Base-by-base conservation (phyloP, 2,329 filamentous ascomycete species). In the Stemphylium lycopersici region DNA sequence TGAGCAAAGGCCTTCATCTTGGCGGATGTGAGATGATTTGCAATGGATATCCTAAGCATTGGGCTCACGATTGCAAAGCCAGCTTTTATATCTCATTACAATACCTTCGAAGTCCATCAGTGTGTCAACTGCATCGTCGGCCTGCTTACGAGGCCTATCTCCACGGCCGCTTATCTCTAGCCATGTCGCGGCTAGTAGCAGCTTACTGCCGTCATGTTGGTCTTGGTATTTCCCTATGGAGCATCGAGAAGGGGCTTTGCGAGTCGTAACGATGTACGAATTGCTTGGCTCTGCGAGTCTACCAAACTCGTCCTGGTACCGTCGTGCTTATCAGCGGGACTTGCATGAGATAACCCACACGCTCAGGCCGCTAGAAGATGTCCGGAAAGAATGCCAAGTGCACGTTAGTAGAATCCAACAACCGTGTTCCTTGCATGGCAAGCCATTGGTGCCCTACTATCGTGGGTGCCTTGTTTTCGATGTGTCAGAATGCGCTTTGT, bases 1-100 rank as follows among this genome's bases (percentile, higher is more conserved):
- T 62, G 59, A 22, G 49, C 29, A 15, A 59, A 48, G 39, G 59
- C 32, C 57, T 56, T 66, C 69, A 72, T 72, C 42, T 60, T 67
- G 41, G 24, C 22, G 10, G 11, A n/a, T 42, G 31, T 6, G 18
- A 42, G 32, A 11, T 6, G 16, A 6, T 29, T 29, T 24, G 34
- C 15, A 22, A 26, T 8, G 32, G 7, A 7, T 16, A 6, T 0
- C 4, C 6, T 16, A 29, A 11, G 6, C 33, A 2, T 16, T 10
- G 16, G 13, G 8, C 31, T 22, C 12, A 32, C 11, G 15, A 22
- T 31, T 16, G 26, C 6, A n/a, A 40, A 44, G 2, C 13, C 8
- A 12, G 16, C 16, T 48, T 52, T 48, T 54, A 55, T 58, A 54
- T 40, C 38, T 10, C 6, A 32, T 16, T 13, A 16, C 16, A 12